These are phyloP conservation scores for Phytophthora europaea DNA, from an alignment of 352 stramenopile species.

Conservation along the genomic window DNA sequence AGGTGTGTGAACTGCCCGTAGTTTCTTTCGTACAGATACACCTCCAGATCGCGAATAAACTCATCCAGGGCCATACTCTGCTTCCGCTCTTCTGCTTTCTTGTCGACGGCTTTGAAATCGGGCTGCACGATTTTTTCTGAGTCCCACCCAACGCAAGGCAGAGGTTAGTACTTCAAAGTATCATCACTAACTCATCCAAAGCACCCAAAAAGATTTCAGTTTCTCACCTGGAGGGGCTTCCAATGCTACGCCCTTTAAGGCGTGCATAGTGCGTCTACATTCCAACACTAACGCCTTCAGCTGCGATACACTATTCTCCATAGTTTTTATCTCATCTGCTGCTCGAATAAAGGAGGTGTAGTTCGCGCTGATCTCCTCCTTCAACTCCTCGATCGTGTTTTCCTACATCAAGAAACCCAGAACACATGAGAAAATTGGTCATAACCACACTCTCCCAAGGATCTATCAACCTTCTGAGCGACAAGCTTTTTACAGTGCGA, in stretches of 20 bases:
- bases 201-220: not conserved
- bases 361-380: conserved; percentile 85
- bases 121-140: conserved; percentile 49
- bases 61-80: conserved; percentile 62
- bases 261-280: conserved; percentile 75
- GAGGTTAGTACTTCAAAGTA: not conserved
- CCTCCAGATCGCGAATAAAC: conserved; percentile 78
- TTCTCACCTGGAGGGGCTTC: conserved; percentile 54
- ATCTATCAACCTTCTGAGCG: conserved; percentile 62
- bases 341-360: conserved; percentile 86
- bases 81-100: conserved; percentile 54
- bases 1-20: conserved; percentile 70
- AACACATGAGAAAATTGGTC: conserved; percentile 2
- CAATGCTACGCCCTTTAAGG: conserved; percentile 60
- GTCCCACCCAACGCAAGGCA: not conserved
- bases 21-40: conserved; percentile 70
- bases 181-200: not conserved
- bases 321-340: conserved; percentile 79
- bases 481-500: conserved; percentile 80
- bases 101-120: conserved; percentile 57
- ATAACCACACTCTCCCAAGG: not conserved
- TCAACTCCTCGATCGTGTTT: conserved; percentile 86
- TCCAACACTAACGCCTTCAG: conserved; percentile 81
- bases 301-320: conserved; percentile 89
- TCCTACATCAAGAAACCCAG: conserved; percentile 45